These are phyloP conservation scores for Melanomma pulvis-pyrius DNA, from an alignment of 495 filamentous ascomycete species.

Conservation along the genomic window DNA sequence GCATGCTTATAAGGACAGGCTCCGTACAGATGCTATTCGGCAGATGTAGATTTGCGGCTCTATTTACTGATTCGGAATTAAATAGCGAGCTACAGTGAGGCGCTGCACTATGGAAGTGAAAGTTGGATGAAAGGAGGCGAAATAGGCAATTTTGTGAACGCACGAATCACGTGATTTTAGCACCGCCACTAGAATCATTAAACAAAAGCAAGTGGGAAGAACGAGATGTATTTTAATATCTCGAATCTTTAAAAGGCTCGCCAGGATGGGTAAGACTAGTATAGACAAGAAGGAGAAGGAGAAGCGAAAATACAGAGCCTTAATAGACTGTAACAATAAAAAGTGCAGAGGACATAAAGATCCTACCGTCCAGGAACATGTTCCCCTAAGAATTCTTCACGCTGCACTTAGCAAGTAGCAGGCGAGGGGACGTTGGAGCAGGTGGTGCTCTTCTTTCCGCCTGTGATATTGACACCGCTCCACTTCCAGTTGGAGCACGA, in stretches of 20 bases:
- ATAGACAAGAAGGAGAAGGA: neutral
- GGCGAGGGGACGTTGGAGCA: slow-evolving; percentile 36
- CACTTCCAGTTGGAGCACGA: slow-evolving; percentile 43
- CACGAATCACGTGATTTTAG: no score
- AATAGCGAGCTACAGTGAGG: no score
- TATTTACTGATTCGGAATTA: no score
- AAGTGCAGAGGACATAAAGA: neutral
- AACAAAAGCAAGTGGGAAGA: neutral
- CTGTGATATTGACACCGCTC: slow-evolving; percentile 36
- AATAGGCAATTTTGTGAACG: no score
- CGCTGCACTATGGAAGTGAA: no score
- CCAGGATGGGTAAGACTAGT: neutral
- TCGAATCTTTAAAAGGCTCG: neutral
- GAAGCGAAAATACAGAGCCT: neutral
- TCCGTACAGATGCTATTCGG: no score
- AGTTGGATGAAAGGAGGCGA: no score
- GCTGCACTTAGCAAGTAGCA: slow-evolving; percentile 21
- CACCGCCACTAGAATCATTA: no score
- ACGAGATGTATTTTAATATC: neutral
- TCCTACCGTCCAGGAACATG: neutral
- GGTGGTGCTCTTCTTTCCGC: slow-evolving; percentile 34
- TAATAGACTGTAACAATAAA: neutral
- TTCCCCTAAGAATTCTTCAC: neutral
- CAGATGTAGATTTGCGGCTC: no score
- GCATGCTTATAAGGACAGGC: no score